phyloP scores from a whole-genome alignment of 2,329 filamentous ascomycete species.

The Geosmithia flava region DNA sequence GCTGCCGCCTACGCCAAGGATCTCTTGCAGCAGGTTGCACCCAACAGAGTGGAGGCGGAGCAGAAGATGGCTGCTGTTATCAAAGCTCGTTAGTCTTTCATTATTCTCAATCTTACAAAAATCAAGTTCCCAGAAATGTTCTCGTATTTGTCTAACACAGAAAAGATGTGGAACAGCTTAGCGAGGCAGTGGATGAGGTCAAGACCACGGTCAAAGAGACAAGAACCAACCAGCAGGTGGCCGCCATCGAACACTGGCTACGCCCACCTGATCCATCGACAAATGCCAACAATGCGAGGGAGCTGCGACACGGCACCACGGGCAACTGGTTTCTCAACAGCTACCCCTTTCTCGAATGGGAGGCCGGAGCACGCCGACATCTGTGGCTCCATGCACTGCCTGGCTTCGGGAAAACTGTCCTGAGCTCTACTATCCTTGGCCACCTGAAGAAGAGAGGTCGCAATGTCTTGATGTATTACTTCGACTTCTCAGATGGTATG shows the following conservation, averaged over 20 bases:
- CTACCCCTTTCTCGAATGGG: neutral
- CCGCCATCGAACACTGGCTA: neutral
- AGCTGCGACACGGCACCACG: neutral
- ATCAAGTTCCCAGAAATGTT: too few relatives aligned
- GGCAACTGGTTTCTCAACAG: constrained; percentile 1
- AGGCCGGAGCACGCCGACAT: neutral
- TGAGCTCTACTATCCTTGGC: constrained; percentile 2
- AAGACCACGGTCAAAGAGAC: neutral
- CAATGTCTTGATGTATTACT: neutral
- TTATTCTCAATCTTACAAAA: neutral
- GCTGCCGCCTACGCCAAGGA: constrained; percentile 13
- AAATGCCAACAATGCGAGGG: constrained; percentile 1
- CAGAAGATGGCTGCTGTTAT: constrained; percentile 1
- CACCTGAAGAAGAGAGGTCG: neutral
- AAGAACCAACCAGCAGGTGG: neutral
- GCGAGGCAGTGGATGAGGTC: neutral
- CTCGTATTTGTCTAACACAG: too few relatives aligned
- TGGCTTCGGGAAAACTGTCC: constrained; percentile 2
- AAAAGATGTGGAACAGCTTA: neutral
- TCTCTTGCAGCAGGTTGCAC: constrained; percentile 1
- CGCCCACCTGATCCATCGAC: neutral
- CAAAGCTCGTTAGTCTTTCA: neutral
- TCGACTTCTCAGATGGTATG: neutral
- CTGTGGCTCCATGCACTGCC: constrained; percentile 1
- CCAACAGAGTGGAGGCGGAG: neutral